phyloP scores from a whole-genome alignment of 2,329 filamentous ascomycete species.

The Zasmidium citrigriseum region DNA sequence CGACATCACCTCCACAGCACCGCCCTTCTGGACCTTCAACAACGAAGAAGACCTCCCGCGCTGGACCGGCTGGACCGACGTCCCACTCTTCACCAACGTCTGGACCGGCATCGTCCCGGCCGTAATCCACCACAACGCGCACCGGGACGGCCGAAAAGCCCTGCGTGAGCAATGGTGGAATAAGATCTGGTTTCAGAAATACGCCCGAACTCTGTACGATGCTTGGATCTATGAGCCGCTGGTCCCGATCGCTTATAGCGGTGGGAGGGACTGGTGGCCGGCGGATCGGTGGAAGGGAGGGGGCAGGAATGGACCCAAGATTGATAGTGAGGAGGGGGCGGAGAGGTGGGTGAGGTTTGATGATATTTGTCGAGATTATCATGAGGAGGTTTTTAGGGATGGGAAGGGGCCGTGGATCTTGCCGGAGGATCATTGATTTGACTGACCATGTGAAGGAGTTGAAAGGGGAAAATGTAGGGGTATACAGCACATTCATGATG shows the following conservation, averaged over 20 bases:
- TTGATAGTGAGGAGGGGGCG: conserved; percentile 44
- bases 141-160: conserved; percentile 20
- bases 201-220: conserved; percentile 21
- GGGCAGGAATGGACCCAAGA: conserved; percentile 49
- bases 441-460: too few species aligned
- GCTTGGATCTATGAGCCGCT: conserved; percentile 17
- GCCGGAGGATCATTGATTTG: conserved; percentile 21
- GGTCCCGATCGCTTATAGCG: conserved; percentile 36
- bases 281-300: conserved; percentile 51
- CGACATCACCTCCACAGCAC: conserved; percentile 24
- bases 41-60: conserved; percentile 21
- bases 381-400: conserved; percentile 49
- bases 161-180: conserved; percentile 27
- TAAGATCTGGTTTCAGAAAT: conserved; percentile 23
- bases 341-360: conserved; percentile 46
- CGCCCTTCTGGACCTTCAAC: conserved; percentile 27
- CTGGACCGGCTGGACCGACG: conserved; percentile 21
- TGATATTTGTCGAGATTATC: conserved; percentile 46
- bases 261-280: conserved; percentile 41
- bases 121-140: conserved; percentile 29
- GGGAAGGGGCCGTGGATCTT: conserved; percentile 39
- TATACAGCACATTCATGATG: too few species aligned
- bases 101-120: conserved; percentile 26
- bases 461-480: too few species aligned
- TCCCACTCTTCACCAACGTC: conserved; percentile 28